Conservation (phyloP, 2,329 filamentous ascomycete species). For the Arthrobotrys sinensis region DNA sequence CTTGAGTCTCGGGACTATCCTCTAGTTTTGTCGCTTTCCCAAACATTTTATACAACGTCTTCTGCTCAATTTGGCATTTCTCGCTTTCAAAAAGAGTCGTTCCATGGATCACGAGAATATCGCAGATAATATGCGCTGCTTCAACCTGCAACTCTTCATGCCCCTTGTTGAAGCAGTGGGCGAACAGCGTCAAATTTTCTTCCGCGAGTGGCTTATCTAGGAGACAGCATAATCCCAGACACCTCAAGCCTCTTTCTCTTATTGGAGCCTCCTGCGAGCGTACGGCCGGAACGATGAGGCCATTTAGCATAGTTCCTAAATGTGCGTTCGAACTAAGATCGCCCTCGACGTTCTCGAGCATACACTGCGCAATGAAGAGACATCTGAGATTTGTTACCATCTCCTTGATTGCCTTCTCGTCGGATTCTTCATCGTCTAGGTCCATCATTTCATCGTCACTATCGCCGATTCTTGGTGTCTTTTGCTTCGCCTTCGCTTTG, state of each 20-base stretch:
- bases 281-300: slow-evolving; percentile 93
- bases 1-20: slow-evolving; percentile 81
- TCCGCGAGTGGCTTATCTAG: slow-evolving; percentile 92
- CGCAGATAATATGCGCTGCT: slow-evolving; percentile 89
- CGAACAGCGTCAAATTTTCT: slow-evolving; percentile 92
- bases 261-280: slow-evolving; percentile 93
- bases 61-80: slow-evolving; percentile 69
- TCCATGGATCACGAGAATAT: slow-evolving; percentile 91
- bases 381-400: slow-evolving; percentile 99
- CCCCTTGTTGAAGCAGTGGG: slow-evolving; percentile 95
- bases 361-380: slow-evolving; percentile 95
- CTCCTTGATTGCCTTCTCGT: slow-evolving; percentile 84
- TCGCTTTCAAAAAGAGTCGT: slow-evolving; percentile 79
- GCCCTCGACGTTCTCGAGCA: slow-evolving; percentile 92
- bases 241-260: slow-evolving; percentile 88
- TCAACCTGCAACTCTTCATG: slow-evolving; percentile 91
- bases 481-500: slow-evolving; percentile 62
- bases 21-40: slow-evolving; percentile 83
- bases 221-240: slow-evolving; percentile 89
- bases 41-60: slow-evolving; percentile 86
- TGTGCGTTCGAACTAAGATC: slow-evolving; percentile 90
- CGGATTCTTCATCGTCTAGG: slow-evolving; percentile 69
- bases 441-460: slow-evolving; percentile 75
- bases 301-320: slow-evolving; percentile 98
- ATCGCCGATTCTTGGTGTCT: slow-evolving; percentile 67